Base-by-base conservation (phyloP, 2,329 filamentous ascomycete species). In the Cercospora brassicicola region DNA sequence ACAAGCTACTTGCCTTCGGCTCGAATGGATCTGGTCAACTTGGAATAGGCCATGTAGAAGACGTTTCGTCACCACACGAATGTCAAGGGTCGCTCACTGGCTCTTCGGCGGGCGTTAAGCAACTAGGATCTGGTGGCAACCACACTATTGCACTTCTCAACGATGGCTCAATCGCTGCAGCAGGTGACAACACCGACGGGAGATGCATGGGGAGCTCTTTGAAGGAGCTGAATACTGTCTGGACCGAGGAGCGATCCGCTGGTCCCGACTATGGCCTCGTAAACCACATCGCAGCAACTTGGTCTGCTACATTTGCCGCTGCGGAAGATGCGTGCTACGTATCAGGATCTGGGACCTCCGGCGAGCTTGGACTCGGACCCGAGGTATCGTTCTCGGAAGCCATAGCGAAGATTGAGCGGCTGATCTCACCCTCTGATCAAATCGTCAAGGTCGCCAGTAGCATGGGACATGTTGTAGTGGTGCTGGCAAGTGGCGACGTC, bases 101-200 rank as follows among this genome's bases (percentile, higher is more conserved):
- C 11, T 30, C 28, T 23, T 18, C 26, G 8, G 33, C 45, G 9
- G 28, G 10, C 39, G 63, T 76, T 30, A 68, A 65, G 33, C 67
- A 73, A 13, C 82, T 90, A 28, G 80, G 77, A 55, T 84, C 92
- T 7, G 94, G 94, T 3, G 94, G 94, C 1, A 97, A 97, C 76
- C 94, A 97, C 78, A 96, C 93, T 0, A 81, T 97, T 3, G 78
- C 96, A 9, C 82, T 93, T 10, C 87, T 86, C n/a, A 76, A 82
- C 3, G 77, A 82, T 28, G 89, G 90, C 0, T 73, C 81, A 1
- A 81, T 94, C 0, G 91, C 87, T 75, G 89, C 87, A 74, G 85
- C 88, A 56, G 93, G 93, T 0, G 86, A 89, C 67, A 82, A 87
- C 76, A 76, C 71, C 7, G 81, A 84, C 72, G 80, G 81, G 5